These are phyloP conservation scores for Penicillium frequentans DNA, from an alignment of 2,329 filamentous ascomycete genomes.

Conservation along the genomic window DNA sequence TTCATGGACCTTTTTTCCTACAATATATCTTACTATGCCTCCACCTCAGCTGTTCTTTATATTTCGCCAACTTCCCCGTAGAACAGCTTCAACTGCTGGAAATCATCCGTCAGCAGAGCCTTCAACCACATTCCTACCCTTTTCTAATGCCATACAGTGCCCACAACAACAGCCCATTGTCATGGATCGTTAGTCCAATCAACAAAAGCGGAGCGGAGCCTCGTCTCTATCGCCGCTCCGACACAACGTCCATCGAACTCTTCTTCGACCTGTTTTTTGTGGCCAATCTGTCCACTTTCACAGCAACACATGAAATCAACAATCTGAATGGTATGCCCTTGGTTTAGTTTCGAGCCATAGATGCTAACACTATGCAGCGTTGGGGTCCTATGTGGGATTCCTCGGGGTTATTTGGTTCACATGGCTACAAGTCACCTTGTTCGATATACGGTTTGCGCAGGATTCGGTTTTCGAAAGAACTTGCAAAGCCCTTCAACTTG, in stretches of 20 bases:
- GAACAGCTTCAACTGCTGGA: slow-evolving; percentile 3
- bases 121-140: neutral
- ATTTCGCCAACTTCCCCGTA: slow-evolving; percentile 27
- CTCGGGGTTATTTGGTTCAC: slow-evolving; percentile 65
- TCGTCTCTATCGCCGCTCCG: slow-evolving; percentile 45
- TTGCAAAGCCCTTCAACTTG: slow-evolving; percentile 61
- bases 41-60: slow-evolving; percentile 31
- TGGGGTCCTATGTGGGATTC: slow-evolving; percentile 53
- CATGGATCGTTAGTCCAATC: slow-evolving; percentile 39
- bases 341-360: neutral
- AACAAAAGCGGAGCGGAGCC: slow-evolving; percentile 26
- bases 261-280: slow-evolving; percentile 65
- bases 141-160: slow-evolving; percentile 4
- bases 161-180: slow-evolving; percentile 19
- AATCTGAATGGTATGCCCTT: slow-evolving; percentile 38
- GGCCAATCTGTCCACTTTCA: slow-evolving; percentile 66
- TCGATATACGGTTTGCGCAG: slow-evolving; percentile 65
- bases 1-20: neutral
- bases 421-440: slow-evolving; percentile 65
- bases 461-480: slow-evolving; percentile 64
- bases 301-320: slow-evolving; percentile 56
- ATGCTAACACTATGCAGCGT: slow-evolving; percentile 23
- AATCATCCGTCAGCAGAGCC: slow-evolving; percentile 4
- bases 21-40: slow-evolving; percentile 26
- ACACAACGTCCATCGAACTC: slow-evolving; percentile 57